Conservation (phyloP, 768 basidiomycete genomes). For the Sarcomyxa edulis region DNA sequence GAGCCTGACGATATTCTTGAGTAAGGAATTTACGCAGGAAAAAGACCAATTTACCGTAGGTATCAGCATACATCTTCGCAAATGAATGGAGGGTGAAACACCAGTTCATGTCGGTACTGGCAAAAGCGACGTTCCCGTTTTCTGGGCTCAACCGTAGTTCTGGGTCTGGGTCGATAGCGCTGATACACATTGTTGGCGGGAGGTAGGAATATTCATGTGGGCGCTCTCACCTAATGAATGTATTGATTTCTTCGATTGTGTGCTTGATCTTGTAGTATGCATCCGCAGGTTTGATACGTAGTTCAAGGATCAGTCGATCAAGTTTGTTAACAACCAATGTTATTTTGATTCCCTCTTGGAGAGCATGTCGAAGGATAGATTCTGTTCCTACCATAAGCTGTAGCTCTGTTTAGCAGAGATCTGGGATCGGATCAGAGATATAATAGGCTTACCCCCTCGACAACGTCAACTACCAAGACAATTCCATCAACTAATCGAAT, state of each 20-base stretch:
- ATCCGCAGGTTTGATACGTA: slow-evolving; percentile 91
- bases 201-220: not conserved
- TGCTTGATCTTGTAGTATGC: slow-evolving; percentile 99
- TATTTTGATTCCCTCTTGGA: slow-evolving; percentile 86
- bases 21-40: not conserved
- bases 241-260: slow-evolving; percentile 97
- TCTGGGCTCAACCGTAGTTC: slow-evolving; percentile 89
- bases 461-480: slow-evolving; percentile 93
- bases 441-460: slow-evolving; percentile 76
- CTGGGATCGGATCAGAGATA: slow-evolving; percentile 1
- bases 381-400: slow-evolving; percentile 94
- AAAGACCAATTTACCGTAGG: slow-evolving; percentile 56
- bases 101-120: slow-evolving; percentile 96
- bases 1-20: slow-evolving; percentile 38
- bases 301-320: slow-evolving; percentile 93
- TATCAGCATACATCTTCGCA: slow-evolving; percentile 93
- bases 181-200: slow-evolving; percentile 17
- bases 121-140: slow-evolving; percentile 94
- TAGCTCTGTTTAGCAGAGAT: slow-evolving; percentile 6
- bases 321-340: slow-evolving; percentile 97
- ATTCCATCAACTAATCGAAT: slow-evolving; percentile 89
- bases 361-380: slow-evolving; percentile 78
- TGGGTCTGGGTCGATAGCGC: slow-evolving; percentile 84
- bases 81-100: slow-evolving; percentile 94
- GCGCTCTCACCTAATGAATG: slow-evolving; percentile 74